Conservation (phyloP, 208 protist genomes). For the Wallacemonas sp. region DNA sequence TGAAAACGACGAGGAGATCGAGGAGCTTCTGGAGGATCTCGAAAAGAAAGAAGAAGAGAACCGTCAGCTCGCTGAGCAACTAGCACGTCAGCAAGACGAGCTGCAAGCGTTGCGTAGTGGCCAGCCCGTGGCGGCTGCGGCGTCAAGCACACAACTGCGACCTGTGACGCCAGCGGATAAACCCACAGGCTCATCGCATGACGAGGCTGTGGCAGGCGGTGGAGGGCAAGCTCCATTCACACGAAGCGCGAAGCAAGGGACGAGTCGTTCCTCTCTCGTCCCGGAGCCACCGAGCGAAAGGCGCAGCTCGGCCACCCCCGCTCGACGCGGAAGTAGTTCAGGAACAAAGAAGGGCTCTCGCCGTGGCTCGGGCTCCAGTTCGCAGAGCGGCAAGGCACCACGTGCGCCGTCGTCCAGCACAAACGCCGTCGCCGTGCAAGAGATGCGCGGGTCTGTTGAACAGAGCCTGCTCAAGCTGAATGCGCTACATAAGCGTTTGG, state of each 20-base stretch:
- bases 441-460: slow-evolving; percentile 46
- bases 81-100: slow-evolving; percentile 55
- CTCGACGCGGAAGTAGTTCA: neutral
- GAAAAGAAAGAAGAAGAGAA: slow-evolving; percentile 61
- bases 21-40: slow-evolving; percentile 54
- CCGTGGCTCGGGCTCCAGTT: neutral
- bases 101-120: slow-evolving; percentile 30
- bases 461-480: slow-evolving; percentile 54
- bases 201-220: neutral
- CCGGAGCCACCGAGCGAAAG: slow-evolving; percentile 1
- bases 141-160: too few relatives aligned
- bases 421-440: slow-evolving; percentile 2
- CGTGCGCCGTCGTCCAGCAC: neutral
- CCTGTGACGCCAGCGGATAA: too few relatives aligned
- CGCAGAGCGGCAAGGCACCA: neutral
- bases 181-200: too few relatives aligned
- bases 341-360: slow-evolving; percentile 12
- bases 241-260: neutral
- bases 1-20: slow-evolving; percentile 31
- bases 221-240: neutral
- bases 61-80: slow-evolving; percentile 35
- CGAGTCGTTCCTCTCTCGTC: neutral
- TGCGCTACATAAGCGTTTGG: slow-evolving; percentile 37
- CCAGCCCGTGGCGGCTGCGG: too few relatives aligned
- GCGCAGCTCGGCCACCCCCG: slow-evolving; percentile 6